Conservation (phyloP, 306 rosid genomes). For the Acmispon strigosus region DNA sequence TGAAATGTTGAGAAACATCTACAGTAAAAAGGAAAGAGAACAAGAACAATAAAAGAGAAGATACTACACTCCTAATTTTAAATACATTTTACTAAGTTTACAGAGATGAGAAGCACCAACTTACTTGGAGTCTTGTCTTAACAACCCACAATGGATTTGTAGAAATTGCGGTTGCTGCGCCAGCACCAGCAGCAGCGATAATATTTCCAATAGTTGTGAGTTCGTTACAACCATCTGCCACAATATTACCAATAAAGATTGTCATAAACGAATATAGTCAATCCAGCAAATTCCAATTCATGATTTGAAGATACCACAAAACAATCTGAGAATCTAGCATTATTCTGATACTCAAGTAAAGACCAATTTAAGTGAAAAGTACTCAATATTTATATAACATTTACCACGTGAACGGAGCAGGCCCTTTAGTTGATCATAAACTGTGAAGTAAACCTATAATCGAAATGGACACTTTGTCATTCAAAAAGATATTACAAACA, state of each 20-base stretch:
- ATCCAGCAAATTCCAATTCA: background rate
- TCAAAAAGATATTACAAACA: slow-evolving; percentile 15
- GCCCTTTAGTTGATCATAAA: slow-evolving; percentile 75
- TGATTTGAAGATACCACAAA: slow-evolving; percentile 9
- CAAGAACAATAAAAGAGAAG: background rate
- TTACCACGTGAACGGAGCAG: slow-evolving; percentile 63
- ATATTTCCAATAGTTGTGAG: slow-evolving; percentile 63
- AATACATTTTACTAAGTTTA: background rate
- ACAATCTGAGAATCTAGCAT: background rate
- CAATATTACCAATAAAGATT: background rate
- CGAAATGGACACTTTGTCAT: slow-evolving; percentile 24
- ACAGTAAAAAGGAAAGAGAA: background rate
- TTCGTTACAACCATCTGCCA: slow-evolving; percentile 36
- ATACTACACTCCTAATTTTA: background rate
- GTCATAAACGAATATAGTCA: background rate
- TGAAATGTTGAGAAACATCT: background rate
- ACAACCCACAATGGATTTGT: slow-evolving; percentile 99
- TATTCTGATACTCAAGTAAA: slow-evolving; percentile 8
- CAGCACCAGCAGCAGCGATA: slow-evolving; percentile 94
- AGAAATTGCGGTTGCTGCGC: slow-evolving; percentile 78
- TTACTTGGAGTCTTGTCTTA: slow-evolving; percentile 95
- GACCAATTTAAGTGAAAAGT: background rate
- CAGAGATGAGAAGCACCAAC: slow-evolving; percentile 24
- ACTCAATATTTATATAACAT: slow-evolving; percentile 20
- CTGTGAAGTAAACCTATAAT: slow-evolving; percentile 85